Percentiles rank a stretch among this genome's conserved stretches.
Evolutionary conservation across 192 early-diverging fungal species (phyloP).

Genomic region (Diversispora eburnea): DNA sequence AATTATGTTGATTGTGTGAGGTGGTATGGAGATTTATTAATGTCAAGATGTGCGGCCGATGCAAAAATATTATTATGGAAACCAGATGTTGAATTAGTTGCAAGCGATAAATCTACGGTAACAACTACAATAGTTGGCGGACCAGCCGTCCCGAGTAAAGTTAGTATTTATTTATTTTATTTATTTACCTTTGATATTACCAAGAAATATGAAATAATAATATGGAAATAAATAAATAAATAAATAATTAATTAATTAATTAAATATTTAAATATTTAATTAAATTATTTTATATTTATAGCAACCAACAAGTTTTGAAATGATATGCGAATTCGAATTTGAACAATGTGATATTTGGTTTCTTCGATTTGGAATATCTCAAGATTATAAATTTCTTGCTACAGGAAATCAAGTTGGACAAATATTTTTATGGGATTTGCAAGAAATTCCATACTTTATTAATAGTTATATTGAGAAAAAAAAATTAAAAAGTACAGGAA

Average conservation of each 20-base stretch:
- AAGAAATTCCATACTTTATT: slow-evolving; percentile 18
- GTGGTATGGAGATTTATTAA: slow-evolving; percentile 28
- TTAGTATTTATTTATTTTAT: background rate
- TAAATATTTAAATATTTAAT: background rate
- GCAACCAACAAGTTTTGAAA: slow-evolving; percentile 22
- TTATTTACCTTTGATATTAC: no score
- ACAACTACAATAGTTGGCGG: slow-evolving; percentile 19
- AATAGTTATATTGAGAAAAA: slow-evolving; percentile 17
- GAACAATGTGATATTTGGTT: slow-evolving; percentile 26
- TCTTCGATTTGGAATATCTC: slow-evolving; percentile 20
- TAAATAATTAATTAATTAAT: background rate
- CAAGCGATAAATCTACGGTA: slow-evolving; percentile 3
- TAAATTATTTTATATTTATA: slow-evolving; percentile 4
- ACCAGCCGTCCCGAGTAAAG: slow-evolving; percentile 4
- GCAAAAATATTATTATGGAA: slow-evolving; percentile 24
- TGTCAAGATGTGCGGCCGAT: slow-evolving; percentile 21
- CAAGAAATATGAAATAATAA: no score
- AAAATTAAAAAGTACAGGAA: background rate
- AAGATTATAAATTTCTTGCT: slow-evolving; percentile 10
- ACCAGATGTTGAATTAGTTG: slow-evolving; percentile 12
- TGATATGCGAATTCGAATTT: slow-evolving; percentile 25
- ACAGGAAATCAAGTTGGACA: slow-evolving; percentile 22
- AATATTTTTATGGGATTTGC: slow-evolving; percentile 21
- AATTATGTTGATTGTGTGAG: slow-evolving; percentile 26
- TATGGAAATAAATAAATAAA: no score